These are phyloP conservation scores for Dryadomyces sulphureus DNA, from an alignment of 2,329 filamentous ascomycete species.

Conservation along the genomic window DNA sequence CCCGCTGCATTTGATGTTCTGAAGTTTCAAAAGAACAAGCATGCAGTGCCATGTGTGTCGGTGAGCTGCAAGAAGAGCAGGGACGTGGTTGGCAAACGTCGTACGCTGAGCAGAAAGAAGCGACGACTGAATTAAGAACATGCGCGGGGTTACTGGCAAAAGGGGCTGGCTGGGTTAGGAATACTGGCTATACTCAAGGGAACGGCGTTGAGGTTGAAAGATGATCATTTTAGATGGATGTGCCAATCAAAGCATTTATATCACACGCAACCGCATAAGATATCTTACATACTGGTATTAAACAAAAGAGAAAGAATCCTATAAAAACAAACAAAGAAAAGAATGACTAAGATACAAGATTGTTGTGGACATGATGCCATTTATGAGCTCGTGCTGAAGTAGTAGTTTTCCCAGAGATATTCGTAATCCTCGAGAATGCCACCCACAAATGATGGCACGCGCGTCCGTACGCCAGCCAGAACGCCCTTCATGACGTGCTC, in stretches of 20 bases:
- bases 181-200: background rate
- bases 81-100: background rate
- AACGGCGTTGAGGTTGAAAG: background rate
- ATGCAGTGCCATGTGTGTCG: background rate
- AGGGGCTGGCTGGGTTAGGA: background rate
- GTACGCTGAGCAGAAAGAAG: background rate
- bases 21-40: background rate
- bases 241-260: background rate
- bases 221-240: background rate
- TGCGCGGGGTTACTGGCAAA: no score
- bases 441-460: constrained; percentile 66
- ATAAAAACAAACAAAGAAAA: background rate
- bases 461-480: constrained; percentile 57
- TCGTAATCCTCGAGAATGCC: constrained; percentile 91
- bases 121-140: background rate
- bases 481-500: constrained; percentile 74
- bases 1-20: background rate
- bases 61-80: background rate
- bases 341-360: background rate
- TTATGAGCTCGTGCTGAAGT: constrained; percentile 52
- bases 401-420: constrained; percentile 96
- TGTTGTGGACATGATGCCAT: background rate
- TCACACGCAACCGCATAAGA: background rate
- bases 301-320: background rate
- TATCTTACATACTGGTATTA: background rate